These are phyloP conservation scores for Saitozyma podzolica DNA, from an alignment of 768 basidiomycete species.

Conservation along the genomic window DNA sequence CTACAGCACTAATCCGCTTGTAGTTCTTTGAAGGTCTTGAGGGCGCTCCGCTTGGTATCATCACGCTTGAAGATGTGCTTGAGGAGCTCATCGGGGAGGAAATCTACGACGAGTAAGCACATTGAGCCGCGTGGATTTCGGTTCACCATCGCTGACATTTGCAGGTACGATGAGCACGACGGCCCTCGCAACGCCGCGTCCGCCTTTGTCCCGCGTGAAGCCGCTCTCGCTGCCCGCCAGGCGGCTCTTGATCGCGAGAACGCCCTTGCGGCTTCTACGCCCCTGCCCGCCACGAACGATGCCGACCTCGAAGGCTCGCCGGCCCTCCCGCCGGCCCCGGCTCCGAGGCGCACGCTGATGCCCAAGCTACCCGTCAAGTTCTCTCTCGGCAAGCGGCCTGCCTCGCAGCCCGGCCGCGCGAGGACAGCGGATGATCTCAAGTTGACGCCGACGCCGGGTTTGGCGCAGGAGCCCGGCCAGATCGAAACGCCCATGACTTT, in stretches of 20 bases:
- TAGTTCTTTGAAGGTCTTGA: constrained; percentile 81
- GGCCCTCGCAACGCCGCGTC: constrained; percentile 53
- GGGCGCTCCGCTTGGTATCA: constrained; percentile 85
- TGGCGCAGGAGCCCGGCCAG: neutral
- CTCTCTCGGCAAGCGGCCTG: constrained; percentile 12
- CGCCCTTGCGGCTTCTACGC: constrained; percentile 18
- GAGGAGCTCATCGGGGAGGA: constrained; percentile 94
- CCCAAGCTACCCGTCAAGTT: constrained; percentile 22
- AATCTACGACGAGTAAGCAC: constrained; percentile 78
- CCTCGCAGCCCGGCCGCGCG: constrained; percentile 21
- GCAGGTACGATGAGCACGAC: constrained; percentile 64
- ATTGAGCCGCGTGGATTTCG: neutral
- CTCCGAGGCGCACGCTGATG: constrained; percentile 4
- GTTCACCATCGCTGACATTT: neutral
- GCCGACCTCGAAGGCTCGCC: constrained; percentile 16
- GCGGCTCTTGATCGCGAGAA: constrained; percentile 34
- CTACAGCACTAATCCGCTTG: neutral
- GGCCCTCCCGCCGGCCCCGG: constrained; percentile 4
- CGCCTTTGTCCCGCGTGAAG: constrained; percentile 54
- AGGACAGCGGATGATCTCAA: neutral
- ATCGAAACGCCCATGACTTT: neutral
- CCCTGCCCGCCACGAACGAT: constrained; percentile 23
- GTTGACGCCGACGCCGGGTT: neutral
- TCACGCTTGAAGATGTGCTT: constrained; percentile 87
- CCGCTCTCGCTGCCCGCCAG: constrained; percentile 30